Evolutionary conservation across 345 rosid genomes (phyloP).

Genomic region (Cochlearia excelsa): DNA sequence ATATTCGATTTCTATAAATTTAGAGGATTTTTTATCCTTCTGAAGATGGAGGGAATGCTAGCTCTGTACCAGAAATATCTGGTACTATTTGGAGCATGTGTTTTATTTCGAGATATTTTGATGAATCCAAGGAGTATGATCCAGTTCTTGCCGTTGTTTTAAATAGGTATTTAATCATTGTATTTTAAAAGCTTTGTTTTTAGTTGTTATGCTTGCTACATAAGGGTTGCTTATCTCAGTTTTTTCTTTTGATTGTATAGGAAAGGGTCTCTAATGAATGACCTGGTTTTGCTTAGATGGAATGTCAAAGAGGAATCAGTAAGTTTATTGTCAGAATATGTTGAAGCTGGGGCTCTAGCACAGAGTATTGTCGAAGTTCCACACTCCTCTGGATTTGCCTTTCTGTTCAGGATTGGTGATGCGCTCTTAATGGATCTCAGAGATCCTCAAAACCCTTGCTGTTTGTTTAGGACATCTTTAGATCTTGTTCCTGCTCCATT

Average conservation of each 20-base stretch:
- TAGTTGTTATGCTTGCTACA: constrained; percentile 8
- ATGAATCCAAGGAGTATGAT: constrained; percentile 59
- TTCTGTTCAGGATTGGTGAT: constrained; percentile 90
- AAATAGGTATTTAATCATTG: constrained; percentile 65
- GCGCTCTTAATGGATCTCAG: constrained; percentile 93
- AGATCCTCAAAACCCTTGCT: constrained; percentile 68
- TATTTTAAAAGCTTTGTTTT: constrained; percentile 31
- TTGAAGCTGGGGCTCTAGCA: constrained; percentile 80
- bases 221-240: constrained; percentile 29
- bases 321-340: constrained; percentile 48
- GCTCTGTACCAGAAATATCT: constrained; percentile 43
- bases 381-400: constrained; percentile 74
- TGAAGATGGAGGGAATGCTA: constrained; percentile 49
- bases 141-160: constrained; percentile 82
- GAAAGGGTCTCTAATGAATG: constrained; percentile 63
- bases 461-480: constrained; percentile 67
- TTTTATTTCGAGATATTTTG: constrained; percentile 61
- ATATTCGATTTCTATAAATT: constrained; percentile 29
- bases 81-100: constrained; percentile 99
- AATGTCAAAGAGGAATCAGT: constrained; percentile 53
- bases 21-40: constrained; percentile 80
- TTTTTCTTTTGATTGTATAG: constrained; percentile 47
- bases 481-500: constrained; percentile 55
- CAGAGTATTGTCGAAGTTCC: constrained; percentile 85
- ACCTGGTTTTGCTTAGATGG: constrained; percentile 70